Percentiles rank a stretch among this genome's conserved stretches.
Conservation (phyloP, 768 basidiomycete species). For the Mrakia gelida region DNA sequence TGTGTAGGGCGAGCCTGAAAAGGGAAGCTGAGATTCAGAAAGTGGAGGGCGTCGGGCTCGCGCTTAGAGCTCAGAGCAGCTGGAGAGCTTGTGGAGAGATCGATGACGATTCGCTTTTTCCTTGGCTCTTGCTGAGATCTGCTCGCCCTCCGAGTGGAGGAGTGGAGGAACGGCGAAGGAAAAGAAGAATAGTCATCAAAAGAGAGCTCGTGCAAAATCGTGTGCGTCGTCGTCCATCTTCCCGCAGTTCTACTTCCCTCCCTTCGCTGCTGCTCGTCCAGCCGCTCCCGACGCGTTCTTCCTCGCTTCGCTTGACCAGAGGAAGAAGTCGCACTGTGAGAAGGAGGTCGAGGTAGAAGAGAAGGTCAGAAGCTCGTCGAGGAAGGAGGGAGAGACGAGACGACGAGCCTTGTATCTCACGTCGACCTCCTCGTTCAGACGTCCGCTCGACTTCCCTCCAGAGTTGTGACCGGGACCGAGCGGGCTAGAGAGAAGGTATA, state of each 20-base stretch:
- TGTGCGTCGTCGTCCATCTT: background rate
- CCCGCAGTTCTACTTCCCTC: background rate
- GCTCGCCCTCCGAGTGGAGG: too few species aligned
- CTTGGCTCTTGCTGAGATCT: too few species aligned
- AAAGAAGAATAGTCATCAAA: background rate
- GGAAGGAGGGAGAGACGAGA: background rate
- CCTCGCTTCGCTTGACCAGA: conserved; percentile 10
- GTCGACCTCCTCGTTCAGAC: conserved; percentile 15
- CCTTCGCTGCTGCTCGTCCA: background rate
- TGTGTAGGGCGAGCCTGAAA: too few species aligned
- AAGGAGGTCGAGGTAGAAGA: too few species aligned
- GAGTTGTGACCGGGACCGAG: conserved; percentile 28
- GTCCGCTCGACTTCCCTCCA: conserved; percentile 13
- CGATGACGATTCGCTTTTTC: too few species aligned
- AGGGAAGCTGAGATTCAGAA: too few species aligned
- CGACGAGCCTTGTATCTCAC: background rate
- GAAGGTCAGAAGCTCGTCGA: background rate
- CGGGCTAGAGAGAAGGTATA: background rate
- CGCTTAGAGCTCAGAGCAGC: too few species aligned
- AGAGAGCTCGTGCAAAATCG: background rate
- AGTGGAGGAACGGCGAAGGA: background rate
- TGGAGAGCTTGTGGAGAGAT: too few species aligned
- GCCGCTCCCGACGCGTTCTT: conserved; percentile 5
- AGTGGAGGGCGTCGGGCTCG: too few species aligned
- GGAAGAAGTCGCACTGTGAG: conserved; percentile 5